These are phyloP conservation scores for Psilocybe sp. DNA, from an alignment of 768 basidiomycete species.

Conservation along the genomic window DNA sequence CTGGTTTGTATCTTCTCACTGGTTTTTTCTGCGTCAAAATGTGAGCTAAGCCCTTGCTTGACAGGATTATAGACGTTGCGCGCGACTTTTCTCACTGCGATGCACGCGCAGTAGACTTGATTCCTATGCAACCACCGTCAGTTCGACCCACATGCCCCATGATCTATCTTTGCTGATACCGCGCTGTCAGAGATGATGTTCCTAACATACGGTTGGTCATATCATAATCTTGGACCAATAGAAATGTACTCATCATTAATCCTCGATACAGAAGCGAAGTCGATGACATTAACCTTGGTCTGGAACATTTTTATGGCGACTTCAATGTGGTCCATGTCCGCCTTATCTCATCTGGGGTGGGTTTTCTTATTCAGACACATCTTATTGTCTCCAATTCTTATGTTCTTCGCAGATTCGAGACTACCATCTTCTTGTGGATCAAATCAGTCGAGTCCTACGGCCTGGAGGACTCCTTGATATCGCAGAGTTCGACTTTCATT, in stretches of 20 bases:
- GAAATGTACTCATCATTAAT: slow-evolving; percentile 2
- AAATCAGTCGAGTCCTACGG: slow-evolving; percentile 63
- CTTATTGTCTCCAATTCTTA: slow-evolving; percentile 15
- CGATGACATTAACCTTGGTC: slow-evolving; percentile 81
- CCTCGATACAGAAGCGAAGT: slow-evolving; percentile 62
- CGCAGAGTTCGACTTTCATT: slow-evolving; percentile 65
- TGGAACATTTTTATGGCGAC: slow-evolving; percentile 78
- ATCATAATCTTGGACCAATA: slow-evolving; percentile 5
- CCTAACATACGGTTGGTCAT: slow-evolving; percentile 58
- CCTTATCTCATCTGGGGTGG: slow-evolving; percentile 69
- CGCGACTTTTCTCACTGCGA: slow-evolving; percentile 67
- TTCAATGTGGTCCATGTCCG: slow-evolving; percentile 77
- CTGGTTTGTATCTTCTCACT: slow-evolving; percentile 44
- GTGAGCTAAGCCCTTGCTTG: neutral
- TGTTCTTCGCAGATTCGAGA: slow-evolving; percentile 55
- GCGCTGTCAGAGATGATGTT: slow-evolving; percentile 32
- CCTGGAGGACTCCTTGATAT: slow-evolving; percentile 68
- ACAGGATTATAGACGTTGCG: slow-evolving; percentile 75
- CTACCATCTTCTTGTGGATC: slow-evolving; percentile 60
- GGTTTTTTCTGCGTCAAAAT: slow-evolving; percentile 14
- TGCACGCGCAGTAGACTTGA: slow-evolving; percentile 74
- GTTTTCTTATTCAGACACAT: slow-evolving; percentile 22
- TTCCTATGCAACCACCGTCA: slow-evolving; percentile 74
- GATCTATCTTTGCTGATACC: slow-evolving; percentile 11
- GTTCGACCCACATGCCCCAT: slow-evolving; percentile 20